phyloP scores from a whole-genome alignment of 208 protist genomes.

The Acanthamoeba sp. region DNA sequence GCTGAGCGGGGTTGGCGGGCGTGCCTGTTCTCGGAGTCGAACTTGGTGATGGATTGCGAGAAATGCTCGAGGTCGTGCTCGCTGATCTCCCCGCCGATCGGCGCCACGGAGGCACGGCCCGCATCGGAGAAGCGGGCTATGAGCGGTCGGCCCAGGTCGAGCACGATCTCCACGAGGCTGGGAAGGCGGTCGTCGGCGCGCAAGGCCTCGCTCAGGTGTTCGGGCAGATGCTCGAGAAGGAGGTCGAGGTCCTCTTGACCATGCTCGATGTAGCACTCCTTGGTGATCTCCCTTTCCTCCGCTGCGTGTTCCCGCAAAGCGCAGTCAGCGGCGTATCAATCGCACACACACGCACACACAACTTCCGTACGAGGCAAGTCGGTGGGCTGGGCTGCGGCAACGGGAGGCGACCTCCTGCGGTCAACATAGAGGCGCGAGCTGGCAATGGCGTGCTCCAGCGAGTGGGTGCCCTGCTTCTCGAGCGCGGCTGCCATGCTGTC shows the following conservation, averaged over 20 bases:
- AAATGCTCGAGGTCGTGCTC: not conserved
- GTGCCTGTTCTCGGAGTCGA: constrained; percentile 46
- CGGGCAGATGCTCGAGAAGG: not conserved
- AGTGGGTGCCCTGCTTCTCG: not conserved
- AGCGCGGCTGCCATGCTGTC: not conserved
- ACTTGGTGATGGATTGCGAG: not conserved
- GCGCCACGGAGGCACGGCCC: not conserved
- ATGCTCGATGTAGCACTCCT: not conserved
- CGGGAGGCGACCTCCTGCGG: not conserved
- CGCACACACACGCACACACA: too few species aligned
- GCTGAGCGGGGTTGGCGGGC: not conserved
- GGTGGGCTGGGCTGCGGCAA: not conserved
- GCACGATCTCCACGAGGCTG: constrained; percentile 12
- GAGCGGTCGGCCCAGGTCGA: constrained; percentile 30
- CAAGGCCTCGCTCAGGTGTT: not conserved
- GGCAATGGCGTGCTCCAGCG: not conserved
- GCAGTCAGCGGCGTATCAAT: too few species aligned
- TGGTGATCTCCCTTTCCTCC: not conserved
- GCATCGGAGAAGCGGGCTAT: not conserved
- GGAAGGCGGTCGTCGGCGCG: not conserved
- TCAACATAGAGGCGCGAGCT: not conserved
- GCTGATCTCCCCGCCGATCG: not conserved
- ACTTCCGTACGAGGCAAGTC: too few species aligned
- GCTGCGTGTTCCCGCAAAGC: not conserved
- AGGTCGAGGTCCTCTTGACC: not conserved